A percentile compares a stretch with the other conserved stretches of the same genome.
These are phyloP conservation scores for Parathielavia hyrcaniae DNA, from an alignment of 495 filamentous ascomycete genomes.

Conservation along the genomic window DNA sequence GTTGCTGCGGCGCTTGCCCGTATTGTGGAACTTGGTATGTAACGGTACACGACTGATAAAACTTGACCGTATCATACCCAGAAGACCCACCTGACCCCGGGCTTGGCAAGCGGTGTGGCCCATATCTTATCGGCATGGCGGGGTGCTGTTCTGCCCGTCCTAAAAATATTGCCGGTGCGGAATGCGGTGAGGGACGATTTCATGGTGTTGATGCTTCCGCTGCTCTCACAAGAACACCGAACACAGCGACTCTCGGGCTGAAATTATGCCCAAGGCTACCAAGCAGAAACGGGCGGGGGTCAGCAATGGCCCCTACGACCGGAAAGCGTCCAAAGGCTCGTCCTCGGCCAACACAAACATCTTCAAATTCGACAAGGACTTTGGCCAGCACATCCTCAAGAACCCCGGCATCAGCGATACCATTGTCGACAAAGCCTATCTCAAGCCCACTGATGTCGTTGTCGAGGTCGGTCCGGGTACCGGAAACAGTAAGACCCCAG, in stretches of 20 bases:
- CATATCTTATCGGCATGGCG: constrained; percentile 30
- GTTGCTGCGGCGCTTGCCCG: too few relatives aligned
- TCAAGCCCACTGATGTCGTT: constrained; percentile 80
- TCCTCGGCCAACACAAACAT: constrained; percentile 61
- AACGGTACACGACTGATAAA: too few relatives aligned
- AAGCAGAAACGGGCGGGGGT: constrained; percentile 55
- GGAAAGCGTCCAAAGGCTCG: constrained; percentile 32
- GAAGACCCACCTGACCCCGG: background rate
- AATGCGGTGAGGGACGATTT: constrained; percentile 7
- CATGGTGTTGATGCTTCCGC: background rate
- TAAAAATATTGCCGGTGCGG: constrained; percentile 19
- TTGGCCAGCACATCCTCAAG: constrained; percentile 86
- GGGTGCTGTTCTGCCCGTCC: constrained; percentile 28
- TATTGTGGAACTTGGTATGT: too few relatives aligned
- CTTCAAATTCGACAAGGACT: constrained; percentile 59
- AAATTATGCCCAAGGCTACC: constrained; percentile 55
- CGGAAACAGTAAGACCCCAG: constrained; percentile 25
- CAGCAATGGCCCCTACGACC: constrained; percentile 52
- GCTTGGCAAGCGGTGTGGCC: constrained; percentile 19
- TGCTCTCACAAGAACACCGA: background rate
- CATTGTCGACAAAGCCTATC: constrained; percentile 75
- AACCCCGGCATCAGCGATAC: constrained; percentile 88
- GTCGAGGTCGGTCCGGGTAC: constrained; percentile 40
- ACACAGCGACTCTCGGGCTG: background rate
- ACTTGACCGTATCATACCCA: too few relatives aligned